These are phyloP conservation scores for Metschnikowia henanensis DNA, from an alignment of 805 yeast species.

Conservation along the genomic window DNA sequence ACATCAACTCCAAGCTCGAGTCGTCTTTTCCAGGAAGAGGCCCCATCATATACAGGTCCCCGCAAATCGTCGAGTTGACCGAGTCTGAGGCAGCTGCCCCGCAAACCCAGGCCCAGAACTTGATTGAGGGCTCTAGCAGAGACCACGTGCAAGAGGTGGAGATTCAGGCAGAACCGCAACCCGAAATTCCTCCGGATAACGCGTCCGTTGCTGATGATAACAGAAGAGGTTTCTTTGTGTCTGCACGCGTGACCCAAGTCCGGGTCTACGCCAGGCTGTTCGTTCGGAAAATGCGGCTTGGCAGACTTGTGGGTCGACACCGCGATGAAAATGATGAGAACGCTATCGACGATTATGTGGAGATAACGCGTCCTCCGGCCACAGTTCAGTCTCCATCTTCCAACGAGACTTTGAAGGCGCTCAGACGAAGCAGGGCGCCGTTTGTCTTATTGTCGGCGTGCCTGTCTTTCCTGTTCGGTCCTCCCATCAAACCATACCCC, in stretches of 20 bases:
- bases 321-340: background rate
- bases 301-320: background rate
- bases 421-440: conserved; percentile 3
- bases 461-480: conserved; percentile 11
- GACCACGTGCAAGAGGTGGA: too few species aligned
- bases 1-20: conserved; percentile 5
- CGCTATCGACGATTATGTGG: conserved; percentile 1
- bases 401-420: conserved; percentile 2
- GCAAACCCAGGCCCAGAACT: background rate
- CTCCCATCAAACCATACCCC: conserved; percentile 9
- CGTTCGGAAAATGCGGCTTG: background rate
- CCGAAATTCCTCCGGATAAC: too few species aligned
- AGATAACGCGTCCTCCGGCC: background rate
- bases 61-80: conserved; percentile 5
- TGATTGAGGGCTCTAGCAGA: background rate
- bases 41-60: conserved; percentile 6
- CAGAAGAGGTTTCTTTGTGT: background rate
- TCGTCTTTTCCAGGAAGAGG: conserved; percentile 2
- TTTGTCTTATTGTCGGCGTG: conserved; percentile 6
- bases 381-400: background rate
- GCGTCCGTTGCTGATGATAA: background rate
- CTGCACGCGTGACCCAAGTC: conserved; percentile 2
- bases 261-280: conserved; percentile 2
- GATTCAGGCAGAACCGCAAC: background rate
- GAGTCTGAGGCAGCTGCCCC: background rate